Base-by-base conservation (phyloP, 2,329 filamentous ascomycete species). In the Aspergillus proliferans region DNA sequence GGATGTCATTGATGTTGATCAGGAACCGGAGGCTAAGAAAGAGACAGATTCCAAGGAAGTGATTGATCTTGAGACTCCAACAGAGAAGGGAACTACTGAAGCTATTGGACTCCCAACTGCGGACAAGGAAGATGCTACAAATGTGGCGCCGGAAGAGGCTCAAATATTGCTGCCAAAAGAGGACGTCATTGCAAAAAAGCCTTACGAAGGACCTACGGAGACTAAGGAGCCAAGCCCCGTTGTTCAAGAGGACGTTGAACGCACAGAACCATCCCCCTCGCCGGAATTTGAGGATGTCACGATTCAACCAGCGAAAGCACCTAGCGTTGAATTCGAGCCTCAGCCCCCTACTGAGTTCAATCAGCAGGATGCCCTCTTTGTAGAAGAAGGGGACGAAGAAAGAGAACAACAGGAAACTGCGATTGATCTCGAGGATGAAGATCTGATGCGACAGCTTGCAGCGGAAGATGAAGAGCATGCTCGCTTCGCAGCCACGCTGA, bases 391-490 rank as follows among this genome's bases (percentile, higher is more conserved):
- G 7, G 19, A 22, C 4, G 26, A 30, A 30, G 26, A 30, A 30
- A 30, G 26, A 12, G 67, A 72, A 33, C 75, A 80, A 34, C 73
- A 79, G 28, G 82, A 84, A 45, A 81, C 85, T 18, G 84, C 86
- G 58, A 93, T 87, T 30, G 92, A 97, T 55, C 87, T 89, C 0
- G 93, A 95, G 68, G 92, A 97, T 54, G 91, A 91, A 63, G 90
- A 95, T 58, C 77, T 98, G 6, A 79, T 97, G 48, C 82, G 81
- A 6, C 89, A 92, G 57, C 83, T 98, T 59, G 91, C 89, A 0
- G 82, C 86, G 22, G 94, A 98, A 76, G 88, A 87, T 1, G 88
- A 95, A 70, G 93, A 96, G 60, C 92, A 98, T 63, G 90, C 88
- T 3, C 84, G 92, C 5, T 98, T 98, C 63, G 89, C 91, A 1